These are phyloP conservation scores for Grosmannia penicillata DNA, from an alignment of 2,329 filamentous ascomycete species.

Conservation along the genomic window DNA sequence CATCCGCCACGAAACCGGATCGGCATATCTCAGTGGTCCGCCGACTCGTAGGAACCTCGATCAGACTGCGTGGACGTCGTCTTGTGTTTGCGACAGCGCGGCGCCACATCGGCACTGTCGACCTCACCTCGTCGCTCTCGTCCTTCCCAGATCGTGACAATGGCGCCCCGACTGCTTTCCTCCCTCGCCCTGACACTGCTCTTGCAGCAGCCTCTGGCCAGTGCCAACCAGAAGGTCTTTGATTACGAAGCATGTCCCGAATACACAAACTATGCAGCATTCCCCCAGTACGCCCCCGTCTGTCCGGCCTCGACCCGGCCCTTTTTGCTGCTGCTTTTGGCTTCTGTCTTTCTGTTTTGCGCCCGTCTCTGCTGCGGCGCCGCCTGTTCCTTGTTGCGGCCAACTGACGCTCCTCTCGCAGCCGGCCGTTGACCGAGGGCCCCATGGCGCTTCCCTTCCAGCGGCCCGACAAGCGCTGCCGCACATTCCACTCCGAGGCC, in stretches of 20 bases:
- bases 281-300: constrained; percentile 34
- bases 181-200: constrained; percentile 6
- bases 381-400: no score
- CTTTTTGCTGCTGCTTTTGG: not conserved
- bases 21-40: no score
- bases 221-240: constrained; percentile 10
- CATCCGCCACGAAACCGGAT: no score
- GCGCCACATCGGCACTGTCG: not conserved
- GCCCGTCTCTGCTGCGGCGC: no score
- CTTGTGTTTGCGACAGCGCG: no score
- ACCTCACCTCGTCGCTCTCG: not conserved
- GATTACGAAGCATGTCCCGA: constrained; percentile 42
- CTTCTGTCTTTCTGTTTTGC: no score
- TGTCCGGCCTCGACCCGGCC: not conserved
- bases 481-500: constrained; percentile 73
- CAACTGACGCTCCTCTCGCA: no score
- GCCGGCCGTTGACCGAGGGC: constrained; percentile 65
- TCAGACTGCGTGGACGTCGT: no score
- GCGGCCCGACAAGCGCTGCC: constrained; percentile 63
- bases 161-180: constrained; percentile 7
- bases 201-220: constrained; percentile 1
- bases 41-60: no score
- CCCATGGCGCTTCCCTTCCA: constrained; percentile 73
- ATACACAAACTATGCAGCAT: constrained; percentile 44
- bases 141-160: not conserved